phyloP scores from a whole-genome alignment of 1,284 basidiomycete species.

The Malassezia nana region DNA sequence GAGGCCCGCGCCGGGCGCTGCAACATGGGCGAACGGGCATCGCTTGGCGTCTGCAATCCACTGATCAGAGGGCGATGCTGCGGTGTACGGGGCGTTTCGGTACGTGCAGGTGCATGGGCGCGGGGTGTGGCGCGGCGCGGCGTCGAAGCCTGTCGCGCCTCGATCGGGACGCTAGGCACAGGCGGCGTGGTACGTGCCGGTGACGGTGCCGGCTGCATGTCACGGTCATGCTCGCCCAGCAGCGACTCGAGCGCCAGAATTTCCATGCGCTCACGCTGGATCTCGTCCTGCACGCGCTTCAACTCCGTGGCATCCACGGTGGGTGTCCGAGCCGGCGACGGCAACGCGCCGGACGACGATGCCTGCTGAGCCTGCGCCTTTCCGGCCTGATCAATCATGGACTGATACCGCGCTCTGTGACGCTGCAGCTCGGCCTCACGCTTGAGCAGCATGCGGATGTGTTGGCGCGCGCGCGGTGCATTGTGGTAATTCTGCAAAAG shows the following conservation, averaged over 20 bases:
- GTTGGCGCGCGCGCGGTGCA: conserved; percentile 36
- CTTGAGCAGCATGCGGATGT: conserved; percentile 40
- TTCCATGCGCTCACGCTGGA: conserved; percentile 42
- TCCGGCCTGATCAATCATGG: conserved; percentile 20
- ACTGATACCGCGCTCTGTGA: conserved; percentile 22
- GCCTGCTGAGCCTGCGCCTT: conserved; percentile 9
- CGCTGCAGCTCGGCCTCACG: conserved; percentile 24
- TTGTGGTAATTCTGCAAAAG: conserved; percentile 16
- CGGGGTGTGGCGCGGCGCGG: not conserved
- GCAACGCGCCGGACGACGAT: not conserved
- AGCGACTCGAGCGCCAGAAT: conserved; percentile 43
- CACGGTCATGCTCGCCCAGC: conserved; percentile 32
- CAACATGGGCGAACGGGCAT: not conserved
- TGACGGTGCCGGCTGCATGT: too few relatives aligned
- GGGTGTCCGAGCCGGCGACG: not conserved
- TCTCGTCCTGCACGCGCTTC: conserved; percentile 20
- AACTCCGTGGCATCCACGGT: conserved; percentile 7
- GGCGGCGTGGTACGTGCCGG: too few relatives aligned
- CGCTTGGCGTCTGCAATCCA: not conserved
- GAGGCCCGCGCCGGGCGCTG: not conserved
- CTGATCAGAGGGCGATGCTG: too few relatives aligned
- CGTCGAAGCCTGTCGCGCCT: too few relatives aligned
- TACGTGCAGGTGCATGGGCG: too few relatives aligned
- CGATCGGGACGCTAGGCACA: too few relatives aligned
- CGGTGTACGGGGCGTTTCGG: too few relatives aligned